Evolutionary conservation across 495 filamentous ascomycete genomes (phyloP), one percentile per base, ranked within the genome.

Genomic region (Elaphomyces granulatus): DNA sequence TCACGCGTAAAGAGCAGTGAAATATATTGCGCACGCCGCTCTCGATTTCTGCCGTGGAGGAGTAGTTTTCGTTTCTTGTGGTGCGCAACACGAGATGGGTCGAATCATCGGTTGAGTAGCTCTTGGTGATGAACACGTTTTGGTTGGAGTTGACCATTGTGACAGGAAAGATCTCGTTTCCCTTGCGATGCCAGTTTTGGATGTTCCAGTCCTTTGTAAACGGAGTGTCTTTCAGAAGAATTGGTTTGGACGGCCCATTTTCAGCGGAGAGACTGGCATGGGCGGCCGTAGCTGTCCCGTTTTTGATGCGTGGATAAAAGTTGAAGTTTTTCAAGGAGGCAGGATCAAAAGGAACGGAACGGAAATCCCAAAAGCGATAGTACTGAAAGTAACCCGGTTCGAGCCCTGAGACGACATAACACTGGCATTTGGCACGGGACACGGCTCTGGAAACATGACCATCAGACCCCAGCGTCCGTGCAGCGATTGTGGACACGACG

Each of bases 341-440:
- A 14, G 23, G 7, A 20, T 43, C 37, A 20, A 60, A 45, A n/a
- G 56, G 45, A 14, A 60, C 50, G 14, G 52, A 35, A 15, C 79
- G 73, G 51, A 77, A 85, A 59, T 85, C 80, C 60, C 69, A 78
- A 54, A 83, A 74, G 26, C 66, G 66, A 60, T 82, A 75, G 48
- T 72, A 61, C 15, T 63, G 65, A 53, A 80, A 83, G 59, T 73
- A 80, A 7, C 64, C 60, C 8, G 54, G 58, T 3, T 62, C 54
- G 0, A 52, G 47, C 3, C 59, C 61, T 0, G 61, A 58, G 20
- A 62, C 54, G 4, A 51, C 52, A 37, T 59, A 67, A 41, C 63
- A 67, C 38, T 64, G 59, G 38, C 63, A 67, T 6, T 28, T 28
- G 23, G 23, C n/a, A n/a, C n/a, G n/a, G n/a, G n/a, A n/a, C n/a